Percentiles rank a stretch among this genome's conserved stretches.
phyloP scores from a whole-genome alignment of 1,284 basidiomycete species.

The Apiotrichum veenhuisii region DNA sequence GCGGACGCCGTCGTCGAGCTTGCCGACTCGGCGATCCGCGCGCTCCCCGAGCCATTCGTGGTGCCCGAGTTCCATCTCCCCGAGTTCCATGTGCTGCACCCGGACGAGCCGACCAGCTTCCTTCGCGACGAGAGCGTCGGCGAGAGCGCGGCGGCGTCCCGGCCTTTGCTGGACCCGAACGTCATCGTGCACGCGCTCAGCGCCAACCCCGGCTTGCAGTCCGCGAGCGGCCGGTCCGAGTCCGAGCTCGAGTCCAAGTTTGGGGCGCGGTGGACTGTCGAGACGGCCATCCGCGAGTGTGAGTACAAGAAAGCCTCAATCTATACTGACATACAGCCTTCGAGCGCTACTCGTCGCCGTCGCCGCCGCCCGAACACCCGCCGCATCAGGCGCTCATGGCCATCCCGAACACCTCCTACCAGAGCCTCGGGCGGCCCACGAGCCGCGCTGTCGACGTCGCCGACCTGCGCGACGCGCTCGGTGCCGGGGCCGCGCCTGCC shows the following conservation, averaged over 20 bases:
- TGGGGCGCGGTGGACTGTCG: conserved; percentile 64
- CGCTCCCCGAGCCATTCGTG: conserved; percentile 39
- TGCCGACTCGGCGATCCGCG: conserved; percentile 57
- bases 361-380: conserved; percentile 1
- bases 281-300: conserved; percentile 72
- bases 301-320: conserved; percentile 38
- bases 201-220: conserved; percentile 57
- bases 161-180: conserved; percentile 55
- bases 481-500: background rate
- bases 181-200: conserved; percentile 58
- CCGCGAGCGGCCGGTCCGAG: conserved; percentile 62
- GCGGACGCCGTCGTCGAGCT: conserved; percentile 56
- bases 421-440: conserved; percentile 65
- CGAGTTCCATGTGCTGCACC: conserved; percentile 22
- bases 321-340: background rate
- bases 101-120: conserved; percentile 38
- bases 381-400: conserved; percentile 60
- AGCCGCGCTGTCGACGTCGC: conserved; percentile 68
- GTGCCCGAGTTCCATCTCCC: conserved; percentile 28
- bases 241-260: conserved; percentile 58
- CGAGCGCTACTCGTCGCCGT: conserved; percentile 9
- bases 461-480: conserved; percentile 74
- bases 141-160: conserved; percentile 30
- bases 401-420: conserved; percentile 77
- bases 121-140: conserved; percentile 34